These are phyloP conservation scores for Acanthamoeba culbertsoni DNA, from an alignment of 208 protist species.

Conservation along the genomic window DNA sequence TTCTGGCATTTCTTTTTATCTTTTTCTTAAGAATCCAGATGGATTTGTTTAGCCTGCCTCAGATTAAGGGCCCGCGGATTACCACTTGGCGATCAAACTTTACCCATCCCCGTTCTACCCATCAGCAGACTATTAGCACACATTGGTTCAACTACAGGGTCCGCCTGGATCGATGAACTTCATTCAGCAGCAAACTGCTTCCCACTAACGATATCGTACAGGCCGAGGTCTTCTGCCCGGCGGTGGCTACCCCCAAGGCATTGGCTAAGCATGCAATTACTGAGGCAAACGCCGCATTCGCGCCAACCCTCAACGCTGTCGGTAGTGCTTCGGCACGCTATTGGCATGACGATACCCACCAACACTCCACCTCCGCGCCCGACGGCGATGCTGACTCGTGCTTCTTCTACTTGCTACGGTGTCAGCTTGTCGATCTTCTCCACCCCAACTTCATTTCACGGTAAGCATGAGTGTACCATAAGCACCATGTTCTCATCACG, in stretches of 20 bases:
- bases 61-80: background rate
- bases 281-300: background rate
- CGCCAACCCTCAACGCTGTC: background rate
- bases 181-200: background rate
- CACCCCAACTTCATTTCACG: constrained; percentile 1
- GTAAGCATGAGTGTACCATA: background rate
- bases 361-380: background rate
- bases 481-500: background rate
- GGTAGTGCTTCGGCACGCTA: background rate
- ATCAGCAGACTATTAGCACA: background rate
- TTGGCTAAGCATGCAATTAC: background rate
- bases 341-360: background rate
- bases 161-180: background rate
- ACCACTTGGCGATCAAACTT: constrained; percentile 5
- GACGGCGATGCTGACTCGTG: background rate
- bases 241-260: background rate
- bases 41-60: constrained; percentile 2
- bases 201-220: background rate
- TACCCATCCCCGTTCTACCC: background rate
- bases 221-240: constrained; percentile 4
- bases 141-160: constrained; percentile 60
- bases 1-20: too few species aligned
- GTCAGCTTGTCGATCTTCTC: background rate
- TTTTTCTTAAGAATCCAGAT: too few species aligned
- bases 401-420: constrained; percentile 22